Base-by-base conservation (phyloP, 2,329 filamentous ascomycete species). In the Epichloe scottii region DNA sequence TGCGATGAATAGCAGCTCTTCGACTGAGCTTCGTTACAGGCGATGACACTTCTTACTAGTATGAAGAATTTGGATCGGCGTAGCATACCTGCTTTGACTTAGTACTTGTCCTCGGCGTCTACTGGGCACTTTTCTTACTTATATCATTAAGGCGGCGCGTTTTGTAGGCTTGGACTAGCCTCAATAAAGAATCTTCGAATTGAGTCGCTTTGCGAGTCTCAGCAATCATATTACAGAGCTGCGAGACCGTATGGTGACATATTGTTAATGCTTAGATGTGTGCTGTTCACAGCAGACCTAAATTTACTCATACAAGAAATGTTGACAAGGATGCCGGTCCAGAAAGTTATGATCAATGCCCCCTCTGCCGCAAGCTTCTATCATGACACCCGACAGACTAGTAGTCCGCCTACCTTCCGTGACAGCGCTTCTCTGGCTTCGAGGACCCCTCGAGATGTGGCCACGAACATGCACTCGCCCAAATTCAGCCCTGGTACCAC, bases 371-470 rank as follows among this genome's bases (percentile, higher is more conserved):
- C 21, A 3, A 10, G 15, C 5, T n/a, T 34, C 3, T 17, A 17
- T 69, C 61, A 75, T 59, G 70, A 73, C 17, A 86, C 82, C 51
- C 88, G 75, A 70, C 86, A 93, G 51, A 95, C 68, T 53, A 89
- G 73, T 67, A 89, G 66, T 0, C 90, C 90, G n/a, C 90, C 90
- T 19, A 89, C 71, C 69, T 82, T 85, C 72, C 81, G 82, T 65
- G 86, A 83, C 51, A 94, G 74, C 53, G 88, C 91, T 68, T 95
- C 89, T 58, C 90, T 76, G 26, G 81, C 76, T 72, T 96, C 90
- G 62, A 95, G 63, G 10, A 95, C 76, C 1, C 90, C 90, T 56
- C 74, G 70, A 61, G 89, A 83, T 17, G 89, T 95, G 14, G 76
- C 80, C 47, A 96, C 62, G 62, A 90, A 91, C 63, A 96, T 70